These are phyloP conservation scores for Petunia secreta DNA, from an alignment of 257 asterid genomes.

Conservation along the genomic window DNA sequence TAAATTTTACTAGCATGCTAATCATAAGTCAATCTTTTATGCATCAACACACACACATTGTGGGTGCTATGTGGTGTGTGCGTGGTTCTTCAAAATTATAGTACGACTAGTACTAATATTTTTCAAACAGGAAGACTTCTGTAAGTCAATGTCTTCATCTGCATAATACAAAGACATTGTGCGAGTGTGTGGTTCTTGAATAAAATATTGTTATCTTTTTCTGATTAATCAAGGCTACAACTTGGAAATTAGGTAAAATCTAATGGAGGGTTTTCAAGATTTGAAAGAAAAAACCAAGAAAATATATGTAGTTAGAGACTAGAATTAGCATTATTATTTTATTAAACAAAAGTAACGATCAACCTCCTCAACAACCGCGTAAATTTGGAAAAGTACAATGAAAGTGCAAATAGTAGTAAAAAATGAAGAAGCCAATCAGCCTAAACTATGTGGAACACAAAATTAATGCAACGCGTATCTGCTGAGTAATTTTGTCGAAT, in stretches of 20 bases:
- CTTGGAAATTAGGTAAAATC: not conserved
- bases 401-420: constrained; percentile 27
- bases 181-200: too few species aligned
- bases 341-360: constrained; percentile 25
- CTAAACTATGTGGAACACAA: constrained; percentile 3
- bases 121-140: constrained; percentile 8
- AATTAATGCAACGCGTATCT: constrained; percentile 5
- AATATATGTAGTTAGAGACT: not conserved
- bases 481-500: not conserved
- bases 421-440: not conserved
- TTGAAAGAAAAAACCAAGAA: constrained; percentile 21
- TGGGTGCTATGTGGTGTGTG: not conserved
- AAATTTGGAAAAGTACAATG: constrained; percentile 28
- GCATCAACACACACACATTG: constrained; percentile 17
- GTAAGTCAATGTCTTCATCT: constrained; percentile 19
- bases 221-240: constrained; percentile 13
- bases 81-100: not conserved
- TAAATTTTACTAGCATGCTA: constrained; percentile 35
- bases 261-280: not conserved
- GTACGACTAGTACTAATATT: too few species aligned
- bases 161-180: not conserved
- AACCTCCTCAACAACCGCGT: constrained; percentile 46
- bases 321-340: not conserved
- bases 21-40: constrained; percentile 46
- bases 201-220: constrained; percentile 4